Base-by-base conservation (phyloP, 139 green algal species). In the Closterium sp. region DNA sequence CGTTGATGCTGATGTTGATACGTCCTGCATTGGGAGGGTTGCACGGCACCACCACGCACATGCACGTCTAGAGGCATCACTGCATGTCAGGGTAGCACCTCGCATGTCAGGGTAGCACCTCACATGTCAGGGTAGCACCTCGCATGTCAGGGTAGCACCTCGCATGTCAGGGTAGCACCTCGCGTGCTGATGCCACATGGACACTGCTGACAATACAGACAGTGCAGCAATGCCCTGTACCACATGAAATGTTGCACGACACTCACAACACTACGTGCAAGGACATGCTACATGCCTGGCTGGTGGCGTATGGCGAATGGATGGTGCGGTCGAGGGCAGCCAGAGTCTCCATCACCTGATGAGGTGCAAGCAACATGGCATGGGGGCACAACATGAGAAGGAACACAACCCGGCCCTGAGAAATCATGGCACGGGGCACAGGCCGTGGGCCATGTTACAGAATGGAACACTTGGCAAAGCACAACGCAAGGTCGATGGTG, bases 271-370 rank as follows among this genome's bases (percentile, higher is more conserved):
- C 62, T 79, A 79, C 62, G 27, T 79, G 62, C 17, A 13, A 27
- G 62, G 17, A 13, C 17, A 24, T 79, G 62, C 17, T 79, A 79
- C 62, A 79, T 79, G 91, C 96, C 93, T 96, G 95, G 0, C 96
- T 98, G 92, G 95, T 97, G 79, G 96, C 97, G 31, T 96, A 91
- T 1, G 97, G 96, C 0, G 96, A 96, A 24, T 95, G 30, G 10
- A 98, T 94, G 50, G 97, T 96, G 85, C 94, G 94, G 92, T 98
- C 97, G 86, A 98, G 94, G 21, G 94, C 94, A 92, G 96, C 94
- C 86, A 98, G 92, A 4, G 95, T 98, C n/a, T 95, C 93, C 32
- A 98, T 89, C 31, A 98, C 96, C 89, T 97, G 89, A 19, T 24
- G 17, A 9, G 38, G 13, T 0, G 88, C n/a, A n/a, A 9, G 88